Conservation (phyloP, 768 basidiomycete species). For the Pleurotus salmoneostramineus region DNA sequence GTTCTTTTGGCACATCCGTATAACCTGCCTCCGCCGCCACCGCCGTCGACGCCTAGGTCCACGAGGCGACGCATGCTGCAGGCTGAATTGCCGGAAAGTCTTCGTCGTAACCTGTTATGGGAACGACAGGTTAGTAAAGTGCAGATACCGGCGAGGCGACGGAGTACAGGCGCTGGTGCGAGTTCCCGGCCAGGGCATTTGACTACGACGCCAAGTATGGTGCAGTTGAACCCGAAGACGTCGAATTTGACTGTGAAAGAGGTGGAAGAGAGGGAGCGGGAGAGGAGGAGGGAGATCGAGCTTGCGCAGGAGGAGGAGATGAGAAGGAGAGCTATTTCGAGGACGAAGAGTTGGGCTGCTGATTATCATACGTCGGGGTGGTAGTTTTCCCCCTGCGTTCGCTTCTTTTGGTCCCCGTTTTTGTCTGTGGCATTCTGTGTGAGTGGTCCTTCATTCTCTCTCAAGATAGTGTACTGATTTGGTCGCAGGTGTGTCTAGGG, state of each 20-base stretch:
- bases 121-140: slow-evolving; percentile 63
- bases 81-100: slow-evolving; percentile 80
- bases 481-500: too few species aligned
- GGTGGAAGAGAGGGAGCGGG: slow-evolving; percentile 9
- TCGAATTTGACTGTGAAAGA: background rate
- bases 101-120: slow-evolving; percentile 80
- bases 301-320: slow-evolving; percentile 34
- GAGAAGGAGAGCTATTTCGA: slow-evolving; percentile 43
- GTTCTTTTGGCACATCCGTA: slow-evolving; percentile 60
- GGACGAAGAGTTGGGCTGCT: slow-evolving; percentile 67
- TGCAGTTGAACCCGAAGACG: slow-evolving; percentile 35
- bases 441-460: too few species aligned
- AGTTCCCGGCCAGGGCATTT: slow-evolving; percentile 23
- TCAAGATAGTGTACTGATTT: too few species aligned
- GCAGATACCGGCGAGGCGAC: slow-evolving; percentile 34
- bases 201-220: slow-evolving; percentile 32
- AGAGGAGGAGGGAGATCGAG: slow-evolving; percentile 14
- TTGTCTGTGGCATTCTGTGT: too few species aligned
- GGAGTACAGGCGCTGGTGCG: slow-evolving; percentile 14
- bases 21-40: slow-evolving; percentile 61
- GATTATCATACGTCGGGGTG: slow-evolving; percentile 67
- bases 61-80: slow-evolving; percentile 81
- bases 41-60: slow-evolving; percentile 81
- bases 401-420: background rate
- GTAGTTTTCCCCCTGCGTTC: too few species aligned